Base-by-base conservation (phyloP, 805 yeast genomes). In the Saturnispora mendoncae region DNA sequence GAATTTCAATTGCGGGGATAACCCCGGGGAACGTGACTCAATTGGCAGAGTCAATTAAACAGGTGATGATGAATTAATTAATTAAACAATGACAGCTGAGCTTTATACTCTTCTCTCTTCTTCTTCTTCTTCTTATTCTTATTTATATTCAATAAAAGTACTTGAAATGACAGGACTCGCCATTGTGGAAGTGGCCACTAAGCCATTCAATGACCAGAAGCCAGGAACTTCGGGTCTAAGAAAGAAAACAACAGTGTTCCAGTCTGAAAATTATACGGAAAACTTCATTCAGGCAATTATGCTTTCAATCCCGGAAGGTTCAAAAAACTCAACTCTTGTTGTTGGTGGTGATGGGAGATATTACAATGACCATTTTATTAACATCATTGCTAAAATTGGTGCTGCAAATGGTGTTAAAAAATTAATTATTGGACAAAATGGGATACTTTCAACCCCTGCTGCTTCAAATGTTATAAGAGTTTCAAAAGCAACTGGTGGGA, bases 211-310 rank as follows among this genome's bases (percentile, higher is more conserved):
- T 33, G 98, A 88, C 65, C 98, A 90, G 62, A 92, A 88, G 61
- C 97, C 98, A 10, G 98, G 98, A 28, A 90, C 98, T 18, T 90
- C 97, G 6, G 98, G 98, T 19, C 76, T 90, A 37, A 76, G 98
- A 56, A 90, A 90, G 71, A 87, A 82, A 66, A 95, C 90, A 33
- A 71, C 69, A 19, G 88, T 85, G 20, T 90, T 90, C 67, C 76
- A 85, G 64, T 53, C 64, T 33, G 78, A 77, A 53, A 67, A 85
- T 60, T 90, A 90, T 66, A 82, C 95, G 1, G 97, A 90, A 62
- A 90, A 92, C 68, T 90, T 90, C 66, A 74, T 92, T 51, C 98
- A 90, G 63, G 75, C 96, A 6, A 74, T 86, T 45, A 61, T 88
- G 42, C 76, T 76, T 43, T 76, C 97, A 28, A 88, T 90, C 51